Evolutionary conservation across 441 rosid genomes (phyloP).

Genomic region (Raphanus hybrid): DNA sequence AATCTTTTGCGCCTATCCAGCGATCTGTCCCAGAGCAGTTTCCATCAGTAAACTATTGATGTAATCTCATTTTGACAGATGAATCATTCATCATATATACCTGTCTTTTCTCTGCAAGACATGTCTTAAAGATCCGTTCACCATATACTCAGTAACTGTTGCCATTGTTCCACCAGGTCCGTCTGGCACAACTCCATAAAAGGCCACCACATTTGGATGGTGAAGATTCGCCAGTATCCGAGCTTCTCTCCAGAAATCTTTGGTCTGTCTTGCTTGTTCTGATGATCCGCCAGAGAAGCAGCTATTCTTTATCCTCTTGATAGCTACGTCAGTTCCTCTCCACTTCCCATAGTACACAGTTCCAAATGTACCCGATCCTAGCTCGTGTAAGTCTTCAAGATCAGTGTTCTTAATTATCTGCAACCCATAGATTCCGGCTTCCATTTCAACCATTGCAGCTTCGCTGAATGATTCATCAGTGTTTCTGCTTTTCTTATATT

Average conservation of each 20-base stretch:
- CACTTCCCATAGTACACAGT: conserved; percentile 89
- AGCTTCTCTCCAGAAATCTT: conserved; percentile 86
- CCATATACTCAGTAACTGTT: conserved; percentile 75
- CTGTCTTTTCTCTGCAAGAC: conserved; percentile 53
- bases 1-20: conserved; percentile 82
- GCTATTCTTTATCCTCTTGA: conserved; percentile 84
- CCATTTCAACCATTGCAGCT: conserved; percentile 71
- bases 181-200: conserved; percentile 73
- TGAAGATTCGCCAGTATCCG: conserved; percentile 67
- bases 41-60: too few relatives aligned
- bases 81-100: background rate
- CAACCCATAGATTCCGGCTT: conserved; percentile 79
- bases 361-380: conserved; percentile 95
- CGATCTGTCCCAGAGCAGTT: conserved; percentile 45
- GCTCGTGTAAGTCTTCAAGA: conserved; percentile 79
- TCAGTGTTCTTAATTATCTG: conserved; percentile 84
- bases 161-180: conserved; percentile 77
- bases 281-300: conserved; percentile 82
- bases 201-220: conserved; percentile 74
- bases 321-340: conserved; percentile 97
- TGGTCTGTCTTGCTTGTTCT: conserved; percentile 79
- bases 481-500: conserved; percentile 44
- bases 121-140: conserved; percentile 69
- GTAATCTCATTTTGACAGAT: background rate
- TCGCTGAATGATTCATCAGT: conserved; percentile 57